Base-by-base conservation (phyloP, 2,329 filamentous ascomycete species). In the Diplodia mutila region DNA sequence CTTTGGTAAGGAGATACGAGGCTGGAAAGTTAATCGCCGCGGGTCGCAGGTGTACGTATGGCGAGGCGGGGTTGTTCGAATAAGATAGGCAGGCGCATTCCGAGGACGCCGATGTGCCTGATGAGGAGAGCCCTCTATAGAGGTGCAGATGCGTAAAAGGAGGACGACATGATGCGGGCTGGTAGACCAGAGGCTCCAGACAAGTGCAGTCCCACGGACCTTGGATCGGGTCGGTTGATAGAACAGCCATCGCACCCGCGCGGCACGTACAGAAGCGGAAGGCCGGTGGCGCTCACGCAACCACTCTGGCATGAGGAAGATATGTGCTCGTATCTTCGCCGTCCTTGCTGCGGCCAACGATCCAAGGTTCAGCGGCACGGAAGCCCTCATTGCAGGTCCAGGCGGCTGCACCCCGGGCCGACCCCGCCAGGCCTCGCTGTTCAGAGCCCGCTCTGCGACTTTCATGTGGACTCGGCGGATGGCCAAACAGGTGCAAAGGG, bases 261-360 rank as follows among this genome's bases (percentile, higher is more conserved):
- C 83, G 70, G 82, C 81, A 66, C 39, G 14, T 18, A 46, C 51
- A 61, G 39, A 67, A 34, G 37, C 65, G 65, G 53, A 59, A 67
- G 53, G 53, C 65, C 32, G 39, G 59, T 18, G 21, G 18, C 21
- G n/a, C n/a, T n/a, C n/a, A n/a, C n/a, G 11, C 3, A n/a, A 25
- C 51, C 65, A 59, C 25, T n/a, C n/a, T 84, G 80, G 80, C 75
- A 81, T 66, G 73, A 73, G 54, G 73, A 73, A 1, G 82, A 78
- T 75, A 37, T 37, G 29, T 37, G 34, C 11, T 14, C 34, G 34
- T 37, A 66, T 57, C 53, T 37, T 23, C n/a, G 53, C 53, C n/a
- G 23, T 12, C 32, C 32, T 14, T 12, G 34, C 68, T 3, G 8
- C 29, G n/a, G 42, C 14, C 59, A 51, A 12, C 29, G 27, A n/a